Conservation (phyloP, 805 yeast genomes). For the Torulaspora indica region DNA sequence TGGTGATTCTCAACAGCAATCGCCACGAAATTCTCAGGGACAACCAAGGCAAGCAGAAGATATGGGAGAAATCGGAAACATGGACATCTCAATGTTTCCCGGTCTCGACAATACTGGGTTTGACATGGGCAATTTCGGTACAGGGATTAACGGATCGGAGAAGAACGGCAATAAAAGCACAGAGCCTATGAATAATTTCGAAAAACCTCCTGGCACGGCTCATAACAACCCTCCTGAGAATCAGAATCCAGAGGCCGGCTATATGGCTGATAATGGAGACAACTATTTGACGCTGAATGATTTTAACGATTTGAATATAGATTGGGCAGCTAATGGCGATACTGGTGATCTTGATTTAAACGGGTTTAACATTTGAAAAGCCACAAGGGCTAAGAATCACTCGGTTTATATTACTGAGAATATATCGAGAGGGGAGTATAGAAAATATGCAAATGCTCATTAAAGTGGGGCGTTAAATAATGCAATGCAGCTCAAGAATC, state of each 20-base stretch:
- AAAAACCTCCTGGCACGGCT: constrained; percentile 8
- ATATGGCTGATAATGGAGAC: constrained; percentile 23
- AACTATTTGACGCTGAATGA: constrained; percentile 36
- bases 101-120: constrained; percentile 34
- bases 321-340: constrained; percentile 33
- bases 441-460: constrained; percentile 4
- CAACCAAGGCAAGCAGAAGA: constrained; percentile 23
- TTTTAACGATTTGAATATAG: constrained; percentile 35
- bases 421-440: neutral
- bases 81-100: constrained; percentile 33
- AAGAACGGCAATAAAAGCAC: neutral
- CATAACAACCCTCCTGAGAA: constrained; percentile 7
- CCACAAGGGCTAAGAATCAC: too few relatives aligned
- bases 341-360: constrained; percentile 29
- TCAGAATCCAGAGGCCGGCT: constrained; percentile 10
- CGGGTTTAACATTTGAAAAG: constrained; percentile 23
- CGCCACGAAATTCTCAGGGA: constrained; percentile 18
- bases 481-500: constrained; percentile 1
- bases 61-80: constrained; percentile 24
- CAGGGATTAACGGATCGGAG: neutral
- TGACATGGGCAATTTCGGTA: constrained; percentile 22
- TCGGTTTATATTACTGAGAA: neutral
- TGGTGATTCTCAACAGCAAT: constrained; percentile 1
- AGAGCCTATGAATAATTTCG: constrained; percentile 3
- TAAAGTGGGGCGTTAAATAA: constrained; percentile 4